Base-by-base conservation (phyloP, 2,329 filamentous ascomycete species). In the Bipolaris cookei region DNA sequence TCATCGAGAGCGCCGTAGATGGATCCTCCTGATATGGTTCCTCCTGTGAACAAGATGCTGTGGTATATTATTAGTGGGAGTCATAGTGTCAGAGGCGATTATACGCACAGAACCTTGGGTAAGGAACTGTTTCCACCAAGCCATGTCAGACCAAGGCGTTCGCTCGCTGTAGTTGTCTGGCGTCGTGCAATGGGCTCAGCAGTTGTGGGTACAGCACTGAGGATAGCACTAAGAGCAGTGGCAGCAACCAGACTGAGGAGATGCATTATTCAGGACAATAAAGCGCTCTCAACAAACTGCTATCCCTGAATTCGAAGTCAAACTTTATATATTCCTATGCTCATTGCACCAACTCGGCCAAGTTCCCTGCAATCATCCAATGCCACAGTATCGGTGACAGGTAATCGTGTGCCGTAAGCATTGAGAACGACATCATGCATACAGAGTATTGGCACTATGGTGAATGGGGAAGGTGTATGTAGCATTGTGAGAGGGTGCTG, bases 1-100 rank as follows among this genome's bases (percentile, higher is more conserved):
- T 72, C 68, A 50, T 72, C 69, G 0, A 72, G 49, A 2, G 69
- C 69, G 30, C 69, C 68, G 49, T 72, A 69, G 16, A 64, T 64
- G 1, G 68, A 70, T 2, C 69, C 68, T 34, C 61, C 41, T 6
- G 67, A 59, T 25, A 71, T 71, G 1, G 68, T 71, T n/a, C 68
- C 69, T 37, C 69, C 68, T 1, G 69, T 70, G 47, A 54, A 70
- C 4, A 70, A 54, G 7, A 70, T 55, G 23, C 69, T 71, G 18
- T 0, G 14, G 6, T 13, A 3, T 6, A 8, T 39, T 21, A n/a
- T 34, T 34, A 20, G 6, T 44, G 42, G 4, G 10, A 25, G 18
- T 10, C 1, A 23, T 14, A 6, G 20, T 11, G 2, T n/a, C 13
- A 21, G 6, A 16, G 13, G 21, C 3, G 18, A 42, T 1, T 1